Base-by-base conservation (phyloP, 768 basidiomycete genomes). In the Pleurotus citrinopileatus region DNA sequence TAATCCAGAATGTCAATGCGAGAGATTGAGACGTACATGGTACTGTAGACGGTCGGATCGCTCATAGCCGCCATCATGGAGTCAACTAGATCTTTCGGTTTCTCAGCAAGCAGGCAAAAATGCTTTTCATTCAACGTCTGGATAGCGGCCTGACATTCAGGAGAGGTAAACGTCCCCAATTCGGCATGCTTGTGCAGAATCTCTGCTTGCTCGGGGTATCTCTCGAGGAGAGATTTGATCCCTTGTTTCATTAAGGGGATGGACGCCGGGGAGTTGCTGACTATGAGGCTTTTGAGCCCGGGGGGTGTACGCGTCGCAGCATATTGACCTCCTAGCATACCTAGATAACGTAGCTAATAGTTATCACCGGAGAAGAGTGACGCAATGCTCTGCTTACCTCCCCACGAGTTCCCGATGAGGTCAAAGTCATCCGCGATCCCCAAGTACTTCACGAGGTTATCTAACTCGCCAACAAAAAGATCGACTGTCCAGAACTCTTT, bases 381-480 rank as follows among this genome's bases (percentile, higher is more conserved):
- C 9, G n/a, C n/a, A 34, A 34, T 2, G 32, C n/a, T 34, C 32
- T 10, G 9, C 32, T 34, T 40, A 19, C 38, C 38, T 50, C 80
- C 70, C 69, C 69, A 71, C 19, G 79, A 82, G 42, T 84, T 80
- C 1, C 80, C 83, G 10, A 80, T 58, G 2, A 83, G 43, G 58
- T 76, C 68, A 56, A 75, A 84, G 27, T 75, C 62, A 47, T 67
- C 68, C 36, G 64, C 56, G 54, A 82, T 73, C 2, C 64, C 71
- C 47, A 83, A 67, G 63, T 80, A 71, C 10, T 45, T 25, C 42
- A 83, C 57, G 6, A 83, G 64, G 61, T 70, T 74, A 52, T 74
- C 64, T 40, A 83, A 73, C 65, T 84, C 77, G 56, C 77, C 70
- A 56, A 79, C 63, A 67, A 82, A 82, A 4, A 83, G 69, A 48